phyloP scores from a whole-genome alignment of 2,329 filamentous ascomycete genomes.

The Xylariales sp. region DNA sequence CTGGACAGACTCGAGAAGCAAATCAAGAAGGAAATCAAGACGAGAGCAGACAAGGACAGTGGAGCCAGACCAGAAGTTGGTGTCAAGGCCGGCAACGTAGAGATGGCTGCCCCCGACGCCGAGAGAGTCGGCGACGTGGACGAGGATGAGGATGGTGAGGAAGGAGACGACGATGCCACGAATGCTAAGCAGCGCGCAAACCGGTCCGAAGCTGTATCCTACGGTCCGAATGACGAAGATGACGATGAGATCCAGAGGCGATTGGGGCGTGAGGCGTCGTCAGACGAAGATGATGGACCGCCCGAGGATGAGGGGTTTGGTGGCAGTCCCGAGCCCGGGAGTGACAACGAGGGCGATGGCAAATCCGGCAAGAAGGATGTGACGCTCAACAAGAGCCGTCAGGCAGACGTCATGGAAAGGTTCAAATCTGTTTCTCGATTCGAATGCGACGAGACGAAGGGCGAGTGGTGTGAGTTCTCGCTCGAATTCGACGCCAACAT shows the following conservation, averaged over 20 bases:
- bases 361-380: slow-evolving; percentile 19
- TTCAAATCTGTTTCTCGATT: slow-evolving; percentile 69
- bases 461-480: slow-evolving; percentile 73
- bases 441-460: slow-evolving; percentile 69
- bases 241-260: slow-evolving; percentile 69
- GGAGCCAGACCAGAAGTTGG: slow-evolving; percentile 74
- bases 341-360: slow-evolving; percentile 30
- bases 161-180: slow-evolving; percentile 73
- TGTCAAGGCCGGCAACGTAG: slow-evolving; percentile 46
- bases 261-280: slow-evolving; percentile 53
- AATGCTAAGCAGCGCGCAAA: slow-evolving; percentile 71
- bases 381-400: slow-evolving; percentile 41
- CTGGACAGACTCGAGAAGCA: slow-evolving; percentile 66
- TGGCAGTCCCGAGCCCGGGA: slow-evolving; percentile 42
- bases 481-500: slow-evolving; percentile 76
- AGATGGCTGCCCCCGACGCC: slow-evolving; percentile 39
- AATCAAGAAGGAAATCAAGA: slow-evolving; percentile 77
- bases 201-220: slow-evolving; percentile 76
- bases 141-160: slow-evolving; percentile 65
- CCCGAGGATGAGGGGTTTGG: slow-evolving; percentile 49
- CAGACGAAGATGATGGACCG: slow-evolving; percentile 55
- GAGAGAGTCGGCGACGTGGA: slow-evolving; percentile 38
- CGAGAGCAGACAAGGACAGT: slow-evolving; percentile 61
- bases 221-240: slow-evolving; percentile 88
- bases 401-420: slow-evolving; percentile 59